phyloP scores from a whole-genome alignment of 768 basidiomycete species.

The Mycena filopes region DNA sequence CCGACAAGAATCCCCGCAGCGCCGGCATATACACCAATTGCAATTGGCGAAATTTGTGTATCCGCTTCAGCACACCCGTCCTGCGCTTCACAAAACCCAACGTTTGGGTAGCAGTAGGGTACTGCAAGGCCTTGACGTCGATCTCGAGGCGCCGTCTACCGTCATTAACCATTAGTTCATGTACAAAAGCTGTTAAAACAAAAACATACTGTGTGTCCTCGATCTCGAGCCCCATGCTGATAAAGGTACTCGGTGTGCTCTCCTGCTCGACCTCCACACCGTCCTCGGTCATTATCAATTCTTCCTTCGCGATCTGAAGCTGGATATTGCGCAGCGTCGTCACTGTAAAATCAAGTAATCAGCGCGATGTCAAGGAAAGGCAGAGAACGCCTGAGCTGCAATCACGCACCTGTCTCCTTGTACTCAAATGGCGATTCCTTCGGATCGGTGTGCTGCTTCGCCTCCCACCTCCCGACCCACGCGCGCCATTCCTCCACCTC shows the following conservation, averaged over 20 bases:
- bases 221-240: background rate
- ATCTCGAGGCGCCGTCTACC: background rate
- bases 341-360: background rate
- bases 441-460: background rate
- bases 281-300: background rate
- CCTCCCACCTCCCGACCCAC: background rate
- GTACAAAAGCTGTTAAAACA: background rate
- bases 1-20: background rate
- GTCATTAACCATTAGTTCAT: background rate
- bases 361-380: no score
- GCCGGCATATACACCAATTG: slow-evolving; percentile 8
- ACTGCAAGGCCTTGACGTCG: background rate
- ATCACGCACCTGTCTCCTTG: background rate
- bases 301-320: background rate
- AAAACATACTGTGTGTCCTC: background rate
- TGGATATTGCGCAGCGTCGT: background rate
- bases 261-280: background rate
- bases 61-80: background rate
- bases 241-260: background rate
- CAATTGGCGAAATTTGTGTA: slow-evolving; percentile 5
- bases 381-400: no score
- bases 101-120: background rate
- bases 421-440: background rate
- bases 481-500: slow-evolving; percentile 2
- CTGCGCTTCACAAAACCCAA: background rate